Base-by-base conservation (phyloP, 2,329 filamentous ascomycete genomes). In the Rhexocercosporidium sp. region DNA sequence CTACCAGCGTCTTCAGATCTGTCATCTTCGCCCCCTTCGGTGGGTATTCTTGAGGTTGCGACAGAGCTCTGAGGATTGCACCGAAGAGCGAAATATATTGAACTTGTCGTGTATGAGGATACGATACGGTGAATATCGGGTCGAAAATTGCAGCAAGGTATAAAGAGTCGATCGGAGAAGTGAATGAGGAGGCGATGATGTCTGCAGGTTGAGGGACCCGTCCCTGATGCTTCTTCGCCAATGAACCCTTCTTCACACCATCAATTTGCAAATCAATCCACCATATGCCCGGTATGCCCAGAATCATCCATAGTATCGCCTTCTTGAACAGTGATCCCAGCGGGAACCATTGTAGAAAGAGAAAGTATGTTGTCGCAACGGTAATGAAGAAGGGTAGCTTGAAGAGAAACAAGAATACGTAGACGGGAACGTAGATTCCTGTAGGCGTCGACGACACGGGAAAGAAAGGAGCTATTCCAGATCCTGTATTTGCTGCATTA, bases 251-350 rank as follows among this genome's bases (percentile, higher is more conserved):
- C 81, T 93, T 94, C 63, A 99, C 96, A 66, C 95, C 95, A 78
- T 99, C 96, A 72, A 99, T 93, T 79, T 97, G 95, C n/a, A 99
- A 83, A 80, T 99, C 96, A 65, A 97, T 90, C 95, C 95, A 98
- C 94, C 94, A 98, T 66, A 99, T 92, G 31, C 96, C 95, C 0
- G 94, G 93, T 67, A 97, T 91, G 44, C 89, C 91, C 73, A 99
- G 87, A 71, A 98, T 87, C 68, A 89, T 86, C 95, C 96, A 98
- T 62, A 98, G 82, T 59, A 93, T 88, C 14, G 92, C 88, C 81
- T 98, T 98, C 76, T 93, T 93, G 51, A 89, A 81, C 39, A 89
- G 76, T 9, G 85, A 85, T 1, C 88, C 88, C 11, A 91, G 84
- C 0, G 94, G 94, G 16, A 97, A 86, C 85, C 90, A 92, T 81